Evolutionary conservation across 768 basidiomycete species (phyloP).

Genomic region (Tephrocybe sp.): DNA sequence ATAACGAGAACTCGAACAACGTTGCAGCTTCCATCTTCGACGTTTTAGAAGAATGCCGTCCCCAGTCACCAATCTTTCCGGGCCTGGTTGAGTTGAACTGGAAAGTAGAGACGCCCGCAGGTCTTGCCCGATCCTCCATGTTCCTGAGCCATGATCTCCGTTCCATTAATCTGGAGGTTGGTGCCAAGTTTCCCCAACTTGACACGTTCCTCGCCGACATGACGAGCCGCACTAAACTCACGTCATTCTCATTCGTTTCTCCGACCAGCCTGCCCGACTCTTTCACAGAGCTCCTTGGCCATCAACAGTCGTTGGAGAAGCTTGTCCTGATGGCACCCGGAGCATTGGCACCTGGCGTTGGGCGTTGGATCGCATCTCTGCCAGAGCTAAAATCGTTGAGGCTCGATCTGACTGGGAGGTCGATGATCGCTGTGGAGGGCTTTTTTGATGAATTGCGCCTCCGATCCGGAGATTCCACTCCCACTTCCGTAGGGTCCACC

Average conservation of each 20-base stretch:
- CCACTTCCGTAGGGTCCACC: slow-evolving; percentile 62
- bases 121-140: slow-evolving; percentile 60
- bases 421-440: slow-evolving; percentile 70
- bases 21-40: slow-evolving; percentile 67
- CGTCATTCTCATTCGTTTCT: slow-evolving; percentile 69
- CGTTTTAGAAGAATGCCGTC: slow-evolving; percentile 63
- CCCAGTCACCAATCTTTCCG: slow-evolving; percentile 65
- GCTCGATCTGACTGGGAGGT: slow-evolving; percentile 70
- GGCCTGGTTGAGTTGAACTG: slow-evolving; percentile 68
- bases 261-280: slow-evolving; percentile 69
- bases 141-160: slow-evolving; percentile 70
- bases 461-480: slow-evolving; percentile 69
- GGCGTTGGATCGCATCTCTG: slow-evolving; percentile 69
- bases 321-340: slow-evolving; percentile 71
- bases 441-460: slow-evolving; percentile 73
- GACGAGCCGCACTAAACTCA: slow-evolving; percentile 60
- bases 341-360: slow-evolving; percentile 68
- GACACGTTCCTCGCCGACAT: slow-evolving; percentile 63
- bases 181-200: slow-evolving; percentile 57
- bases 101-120: slow-evolving; percentile 67
- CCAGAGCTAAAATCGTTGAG: slow-evolving; percentile 62
- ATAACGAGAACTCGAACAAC: slow-evolving; percentile 66
- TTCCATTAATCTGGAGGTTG: slow-evolving; percentile 61
- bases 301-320: slow-evolving; percentile 60
- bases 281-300: slow-evolving; percentile 64